These are phyloP conservation scores for Fusarium sp. DNA, from an alignment of 2,329 filamentous ascomycete species.

Conservation along the genomic window DNA sequence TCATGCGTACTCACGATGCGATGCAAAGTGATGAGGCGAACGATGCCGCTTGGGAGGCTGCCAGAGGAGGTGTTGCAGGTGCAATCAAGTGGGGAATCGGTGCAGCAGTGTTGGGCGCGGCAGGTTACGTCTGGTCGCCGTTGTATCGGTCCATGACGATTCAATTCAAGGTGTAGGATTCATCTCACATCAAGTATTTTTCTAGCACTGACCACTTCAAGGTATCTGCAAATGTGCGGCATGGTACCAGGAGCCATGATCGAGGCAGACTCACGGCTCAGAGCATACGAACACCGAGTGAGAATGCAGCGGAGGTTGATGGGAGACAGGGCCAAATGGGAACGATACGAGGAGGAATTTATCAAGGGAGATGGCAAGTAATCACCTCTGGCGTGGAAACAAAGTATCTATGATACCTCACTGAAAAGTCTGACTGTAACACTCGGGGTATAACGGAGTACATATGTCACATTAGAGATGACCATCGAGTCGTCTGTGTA, in stretches of 20 bases:
- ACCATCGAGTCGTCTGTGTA: conserved; percentile 40
- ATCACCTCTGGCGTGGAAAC: conserved; percentile 11
- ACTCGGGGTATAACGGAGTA: conserved; percentile 30
- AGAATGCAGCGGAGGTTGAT: conserved; percentile 74
- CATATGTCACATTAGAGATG: conserved; percentile 36
- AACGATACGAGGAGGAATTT: conserved; percentile 73
- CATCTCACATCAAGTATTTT: background rate
- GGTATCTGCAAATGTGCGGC: conserved; percentile 86
- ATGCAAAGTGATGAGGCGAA: conserved; percentile 76
- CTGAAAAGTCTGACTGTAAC: conserved; percentile 14
- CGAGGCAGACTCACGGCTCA: conserved; percentile 77
- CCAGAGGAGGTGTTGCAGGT: conserved; percentile 74
- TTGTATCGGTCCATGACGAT: conserved; percentile 79
- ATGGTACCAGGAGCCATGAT: conserved; percentile 86
- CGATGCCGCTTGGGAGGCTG: conserved; percentile 78
- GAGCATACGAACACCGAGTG: conserved; percentile 75
- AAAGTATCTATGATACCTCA: background rate
- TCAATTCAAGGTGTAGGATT: conserved; percentile 80
- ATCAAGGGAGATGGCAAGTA: conserved; percentile 59
- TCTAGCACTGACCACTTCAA: conserved; percentile 52
- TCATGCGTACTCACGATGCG: conserved; percentile 58
- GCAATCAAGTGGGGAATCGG: conserved; percentile 80
- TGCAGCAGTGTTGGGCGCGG: conserved; percentile 70
- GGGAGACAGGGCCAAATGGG: conserved; percentile 76
- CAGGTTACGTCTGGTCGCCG: conserved; percentile 75